Evolutionary conservation across 768 basidiomycete genomes (phyloP).

Genomic region (Boletus rufocinnamomeus): DNA sequence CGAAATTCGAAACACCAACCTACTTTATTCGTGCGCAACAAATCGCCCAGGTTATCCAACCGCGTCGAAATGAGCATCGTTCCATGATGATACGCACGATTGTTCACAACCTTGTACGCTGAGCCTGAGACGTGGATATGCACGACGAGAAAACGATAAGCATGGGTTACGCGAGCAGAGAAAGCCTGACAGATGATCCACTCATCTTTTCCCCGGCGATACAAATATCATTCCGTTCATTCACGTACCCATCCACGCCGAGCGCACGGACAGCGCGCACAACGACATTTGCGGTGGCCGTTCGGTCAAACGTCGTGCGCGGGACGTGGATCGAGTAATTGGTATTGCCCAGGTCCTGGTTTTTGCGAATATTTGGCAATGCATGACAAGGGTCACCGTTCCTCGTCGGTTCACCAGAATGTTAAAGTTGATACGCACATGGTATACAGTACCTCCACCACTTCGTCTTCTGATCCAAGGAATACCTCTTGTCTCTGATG

Average conservation of each 20-base stretch:
- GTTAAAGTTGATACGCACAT: constrained; percentile 54
- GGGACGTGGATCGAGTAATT: constrained; percentile 96
- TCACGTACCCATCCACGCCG: constrained; percentile 76
- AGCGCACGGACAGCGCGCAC: constrained; percentile 73
- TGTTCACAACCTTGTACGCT: constrained; percentile 92
- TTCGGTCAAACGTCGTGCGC: constrained; percentile 75
- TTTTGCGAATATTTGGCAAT: background rate
- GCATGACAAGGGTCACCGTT: background rate
- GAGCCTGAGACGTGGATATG: constrained; percentile 86
- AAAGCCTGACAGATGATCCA: constrained; percentile 22
- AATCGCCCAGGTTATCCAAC: constrained; percentile 68
- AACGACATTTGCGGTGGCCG: constrained; percentile 74
- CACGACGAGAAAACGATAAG: constrained; percentile 9
- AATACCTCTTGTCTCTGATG: constrained; percentile 52
- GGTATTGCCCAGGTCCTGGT: constrained; percentile 92
- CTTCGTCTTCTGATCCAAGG: constrained; percentile 85
- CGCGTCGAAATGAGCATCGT: constrained; percentile 94
- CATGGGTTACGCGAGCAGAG: background rate
- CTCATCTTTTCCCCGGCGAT: constrained; percentile 88
- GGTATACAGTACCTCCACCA: constrained; percentile 95
- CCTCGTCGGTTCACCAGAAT: background rate
- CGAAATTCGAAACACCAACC: constrained; percentile 13
- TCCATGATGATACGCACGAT: constrained; percentile 94
- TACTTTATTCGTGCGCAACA: constrained; percentile 70
- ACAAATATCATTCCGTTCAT: constrained; percentile 91